Percentiles rank a stretch among this genome's conserved stretches.
phyloP scores from a whole-genome alignment of 345 rosid genomes.

The Dipteronia dyeriana region DNA sequence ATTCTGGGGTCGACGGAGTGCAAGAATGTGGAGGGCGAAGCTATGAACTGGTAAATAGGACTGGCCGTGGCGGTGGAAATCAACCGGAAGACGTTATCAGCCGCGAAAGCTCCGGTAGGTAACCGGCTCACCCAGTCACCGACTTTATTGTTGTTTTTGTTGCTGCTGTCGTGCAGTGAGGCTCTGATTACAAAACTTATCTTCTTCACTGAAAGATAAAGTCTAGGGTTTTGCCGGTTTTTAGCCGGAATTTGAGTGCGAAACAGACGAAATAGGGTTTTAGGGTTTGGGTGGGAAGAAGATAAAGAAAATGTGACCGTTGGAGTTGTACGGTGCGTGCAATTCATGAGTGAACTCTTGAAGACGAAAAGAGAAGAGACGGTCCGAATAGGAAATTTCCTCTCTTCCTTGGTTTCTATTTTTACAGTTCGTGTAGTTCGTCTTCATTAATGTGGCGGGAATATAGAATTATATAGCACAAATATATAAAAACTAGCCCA shows the following conservation, averaged over 20 bases:
- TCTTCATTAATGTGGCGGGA: constrained; percentile 20
- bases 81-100: constrained; percentile 73
- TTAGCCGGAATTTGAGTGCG: constrained; percentile 3
- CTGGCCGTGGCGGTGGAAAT: constrained; percentile 79
- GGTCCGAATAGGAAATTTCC: too few relatives aligned
- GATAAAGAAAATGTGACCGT: constrained; percentile 22
- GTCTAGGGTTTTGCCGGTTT: constrained; percentile 24
- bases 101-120: constrained; percentile 57
- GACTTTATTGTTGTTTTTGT: constrained; percentile 26
- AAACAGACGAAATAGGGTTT: constrained; percentile 21
- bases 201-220: constrained; percentile 19
- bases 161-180: constrained; percentile 30
- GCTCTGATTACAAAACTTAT: constrained; percentile 38
- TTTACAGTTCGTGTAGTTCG: background rate
- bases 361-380: background rate
- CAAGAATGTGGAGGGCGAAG: constrained; percentile 76
- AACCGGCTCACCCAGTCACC: constrained; percentile 61
- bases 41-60: constrained; percentile 84
- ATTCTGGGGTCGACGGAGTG: constrained; percentile 87
- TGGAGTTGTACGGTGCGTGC: constrained; percentile 27
- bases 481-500: background rate
- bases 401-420: background rate
- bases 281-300: constrained; percentile 28
- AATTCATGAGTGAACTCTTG: constrained; percentile 42
- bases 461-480: background rate